Percentiles rank a stretch among this genome's conserved stretches.
Conservation (phyloP, 1,284 basidiomycete species). For the Malassezia furfur region DNA sequence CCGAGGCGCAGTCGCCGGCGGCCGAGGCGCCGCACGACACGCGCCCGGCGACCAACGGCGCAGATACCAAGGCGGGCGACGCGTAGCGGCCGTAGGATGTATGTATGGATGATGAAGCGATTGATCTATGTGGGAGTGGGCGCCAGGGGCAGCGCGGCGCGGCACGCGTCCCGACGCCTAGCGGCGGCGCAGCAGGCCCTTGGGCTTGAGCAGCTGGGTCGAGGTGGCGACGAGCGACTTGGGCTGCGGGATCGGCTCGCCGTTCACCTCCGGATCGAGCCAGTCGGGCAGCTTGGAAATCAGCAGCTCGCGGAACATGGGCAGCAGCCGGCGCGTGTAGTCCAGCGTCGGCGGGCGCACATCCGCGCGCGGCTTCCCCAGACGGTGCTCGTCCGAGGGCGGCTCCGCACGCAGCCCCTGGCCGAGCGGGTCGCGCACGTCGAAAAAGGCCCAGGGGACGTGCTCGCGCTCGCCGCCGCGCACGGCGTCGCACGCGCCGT, state of each 20-base stretch:
- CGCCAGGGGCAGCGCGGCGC: no score
- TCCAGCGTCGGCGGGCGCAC: constrained; percentile 24
- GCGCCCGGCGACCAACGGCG: not conserved
- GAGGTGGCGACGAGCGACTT: constrained; percentile 7
- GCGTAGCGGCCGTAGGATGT: not conserved
- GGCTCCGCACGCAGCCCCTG: constrained; percentile 17
- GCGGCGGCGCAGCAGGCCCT: not conserved
- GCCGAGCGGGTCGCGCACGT: constrained; percentile 33
- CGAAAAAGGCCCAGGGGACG: constrained; percentile 39
- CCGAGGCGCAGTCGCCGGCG: not conserved
- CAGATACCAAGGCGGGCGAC: not conserved
- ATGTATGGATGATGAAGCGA: not conserved
- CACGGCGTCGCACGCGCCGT: constrained; percentile 30
- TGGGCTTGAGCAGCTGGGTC: constrained; percentile 8
- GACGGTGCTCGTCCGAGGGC: constrained; percentile 17
- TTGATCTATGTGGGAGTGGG: not conserved
- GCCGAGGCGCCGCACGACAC: not conserved
- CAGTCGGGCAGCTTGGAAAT: constrained; percentile 34
- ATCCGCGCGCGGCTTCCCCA: constrained; percentile 15
- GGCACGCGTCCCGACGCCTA: not conserved
- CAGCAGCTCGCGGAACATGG: constrained; percentile 35
- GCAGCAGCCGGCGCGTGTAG: constrained; percentile 29
- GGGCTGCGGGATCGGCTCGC: constrained; percentile 2
- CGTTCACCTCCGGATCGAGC: constrained; percentile 26
- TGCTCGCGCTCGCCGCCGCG: constrained; percentile 36